Percentiles rank a stretch among this genome's conserved stretches.
Evolutionary conservation across 1,139 yeast genomes (phyloP).

Genomic region (Citeromyces siamensis): DNA sequence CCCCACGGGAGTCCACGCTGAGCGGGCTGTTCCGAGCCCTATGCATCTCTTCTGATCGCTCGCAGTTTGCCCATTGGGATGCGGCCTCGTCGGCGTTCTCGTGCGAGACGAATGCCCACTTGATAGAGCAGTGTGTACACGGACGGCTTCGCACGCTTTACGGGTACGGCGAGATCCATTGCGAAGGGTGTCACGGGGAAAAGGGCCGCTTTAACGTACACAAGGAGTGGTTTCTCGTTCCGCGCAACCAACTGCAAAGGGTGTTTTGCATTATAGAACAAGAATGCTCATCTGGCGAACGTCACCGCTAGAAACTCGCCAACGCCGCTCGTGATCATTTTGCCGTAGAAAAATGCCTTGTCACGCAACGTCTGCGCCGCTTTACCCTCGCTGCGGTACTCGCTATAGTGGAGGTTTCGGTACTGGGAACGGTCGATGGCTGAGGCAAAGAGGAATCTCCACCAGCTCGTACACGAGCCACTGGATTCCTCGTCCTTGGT

Average conservation of each 20-base stretch:
- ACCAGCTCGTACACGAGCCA: background rate
- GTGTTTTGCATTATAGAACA: conserved; percentile 30
- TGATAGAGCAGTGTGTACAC: conserved; percentile 33
- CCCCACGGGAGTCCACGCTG: conserved; percentile 17
- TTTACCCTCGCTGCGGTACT: too few species aligned
- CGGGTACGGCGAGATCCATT: conserved; percentile 32
- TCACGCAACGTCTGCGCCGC: background rate
- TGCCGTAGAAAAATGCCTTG: background rate
- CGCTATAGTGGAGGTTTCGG: background rate
- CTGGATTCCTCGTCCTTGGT: too few species aligned
- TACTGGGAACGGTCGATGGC: background rate
- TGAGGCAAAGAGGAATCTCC: background rate
- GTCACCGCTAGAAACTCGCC: background rate
- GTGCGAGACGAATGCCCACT: conserved; percentile 17
- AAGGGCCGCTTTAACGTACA: conserved; percentile 25
- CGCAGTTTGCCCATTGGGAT: conserved; percentile 2
- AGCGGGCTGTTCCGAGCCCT: conserved; percentile 7
- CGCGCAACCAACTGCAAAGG: conserved; percentile 24
- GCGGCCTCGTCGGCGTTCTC: conserved; percentile 21
- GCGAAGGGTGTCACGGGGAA: conserved; percentile 24
- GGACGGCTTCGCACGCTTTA: conserved; percentile 19
- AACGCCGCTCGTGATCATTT: background rate
- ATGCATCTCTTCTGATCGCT: conserved; percentile 6
- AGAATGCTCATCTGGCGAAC: background rate
- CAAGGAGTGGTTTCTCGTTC: conserved; percentile 47